Base-by-base conservation (phyloP, 2,329 filamentous ascomycete genomes). In the Bipolaris zeicola region DNA sequence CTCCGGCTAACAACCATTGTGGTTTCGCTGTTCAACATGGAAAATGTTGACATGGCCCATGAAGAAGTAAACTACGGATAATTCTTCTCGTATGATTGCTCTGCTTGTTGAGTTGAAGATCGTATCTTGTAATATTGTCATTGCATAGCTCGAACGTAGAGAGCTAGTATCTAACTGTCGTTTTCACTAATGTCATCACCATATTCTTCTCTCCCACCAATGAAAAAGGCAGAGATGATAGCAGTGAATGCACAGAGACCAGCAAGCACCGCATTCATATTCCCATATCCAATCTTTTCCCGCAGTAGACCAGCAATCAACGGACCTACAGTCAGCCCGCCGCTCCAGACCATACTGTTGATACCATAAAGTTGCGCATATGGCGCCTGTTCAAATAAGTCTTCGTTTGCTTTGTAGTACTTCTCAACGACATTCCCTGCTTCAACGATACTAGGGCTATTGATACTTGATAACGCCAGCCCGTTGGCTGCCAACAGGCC, bases 341-440 rank as follows among this genome's bases (percentile, higher is more conserved):
- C 73, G 57, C 82, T 83, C 69, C 87, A 89, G 0, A 85, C 80
- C 78, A 88, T 82, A n/a, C 82, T 85, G 63, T 85, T 87, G 56
- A 89, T 76, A 2, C 84, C 86, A 68, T 88, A 89, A 0, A 89
- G 77, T 71, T 89, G 87, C 1, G 86, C 86, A 66, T 88, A 88
- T 0, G 86, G 86, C 0, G 83, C 83, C 4, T 82, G 77, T 1
- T 84, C 42, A 61, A 87, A 88, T 48, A 84, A 76, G 0, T 79
- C 80, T 1, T 77, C 77, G 53, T 87, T 88, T 1, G 80, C 80
- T 43, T 80, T 76, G 57, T 85, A 80, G 63, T 85, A 87, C 39
- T 78, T 80, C 59, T 84, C 80, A 1, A 87, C 79, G 0, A 87
- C 77, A 10, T 77, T 74, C 5, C 83, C 83, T 1, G 83, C 79